Percentiles rank a stretch among this genome's conserved stretches.
Conservation (phyloP, 768 basidiomycete species). For the Rhodotorula sphaerocarpa region DNA sequence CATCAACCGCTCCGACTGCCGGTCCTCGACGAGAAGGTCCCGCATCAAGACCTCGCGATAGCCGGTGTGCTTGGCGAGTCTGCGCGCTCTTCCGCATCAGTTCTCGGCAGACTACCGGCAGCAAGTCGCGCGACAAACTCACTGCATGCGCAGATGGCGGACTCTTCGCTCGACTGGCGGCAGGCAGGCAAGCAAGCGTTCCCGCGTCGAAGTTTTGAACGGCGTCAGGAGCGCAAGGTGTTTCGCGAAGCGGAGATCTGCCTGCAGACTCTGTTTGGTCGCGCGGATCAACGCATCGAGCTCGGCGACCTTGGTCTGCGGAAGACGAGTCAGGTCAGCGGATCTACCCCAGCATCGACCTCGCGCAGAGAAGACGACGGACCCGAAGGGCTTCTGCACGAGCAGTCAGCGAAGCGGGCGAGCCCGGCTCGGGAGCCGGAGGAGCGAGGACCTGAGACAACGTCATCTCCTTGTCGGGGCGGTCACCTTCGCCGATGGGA, state of each 20-base stretch:
- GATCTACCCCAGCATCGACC: not conserved
- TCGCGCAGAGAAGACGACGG: not conserved
- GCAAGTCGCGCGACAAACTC: not conserved
- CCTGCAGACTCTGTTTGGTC: slow-evolving; percentile 56
- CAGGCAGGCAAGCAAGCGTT: slow-evolving; percentile 58
- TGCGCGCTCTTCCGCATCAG: not conserved
- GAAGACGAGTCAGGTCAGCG: slow-evolving; percentile 43
- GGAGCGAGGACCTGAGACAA: too few species aligned
- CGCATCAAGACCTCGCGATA: slow-evolving; percentile 64
- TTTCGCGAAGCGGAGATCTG: slow-evolving; percentile 62
- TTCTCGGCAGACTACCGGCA: too few species aligned
- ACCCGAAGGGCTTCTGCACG: too few species aligned
- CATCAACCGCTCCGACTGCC: slow-evolving; percentile 23
- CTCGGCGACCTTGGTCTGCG: slow-evolving; percentile 55
- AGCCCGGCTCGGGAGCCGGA: too few species aligned
- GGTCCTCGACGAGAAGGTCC: slow-evolving; percentile 53
- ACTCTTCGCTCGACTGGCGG: slow-evolving; percentile 60
- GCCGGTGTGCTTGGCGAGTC: slow-evolving; percentile 60
- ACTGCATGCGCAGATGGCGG: slow-evolving; percentile 41
- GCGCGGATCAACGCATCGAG: slow-evolving; percentile 56
- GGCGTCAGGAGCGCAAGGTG: slow-evolving; percentile 80
- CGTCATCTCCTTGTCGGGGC: too few species aligned
- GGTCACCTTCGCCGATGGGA: too few species aligned
- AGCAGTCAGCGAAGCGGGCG: too few species aligned
- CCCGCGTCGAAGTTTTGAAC: slow-evolving; percentile 74